These are phyloP conservation scores for Russula foetens DNA, from an alignment of 768 basidiomycete genomes.

Conservation along the genomic window DNA sequence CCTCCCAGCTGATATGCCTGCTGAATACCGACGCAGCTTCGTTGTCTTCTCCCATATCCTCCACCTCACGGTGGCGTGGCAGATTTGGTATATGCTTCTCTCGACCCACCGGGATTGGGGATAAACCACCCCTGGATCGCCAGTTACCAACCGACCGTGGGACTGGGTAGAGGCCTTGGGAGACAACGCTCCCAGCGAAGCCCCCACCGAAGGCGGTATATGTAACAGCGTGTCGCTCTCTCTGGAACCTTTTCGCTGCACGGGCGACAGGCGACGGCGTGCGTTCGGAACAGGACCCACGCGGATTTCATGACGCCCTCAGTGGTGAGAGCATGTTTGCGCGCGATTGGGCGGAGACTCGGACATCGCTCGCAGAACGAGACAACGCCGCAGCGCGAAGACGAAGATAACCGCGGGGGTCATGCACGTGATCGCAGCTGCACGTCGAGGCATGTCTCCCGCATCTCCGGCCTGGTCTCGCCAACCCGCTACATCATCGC, in stretches of 20 bases:
- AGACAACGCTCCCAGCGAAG: slow-evolving; percentile 39
- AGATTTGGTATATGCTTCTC: no score
- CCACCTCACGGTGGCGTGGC: slow-evolving; percentile 38
- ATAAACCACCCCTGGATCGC: slow-evolving; percentile 42
- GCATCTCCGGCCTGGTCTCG: no score
- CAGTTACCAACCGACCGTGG: no score
- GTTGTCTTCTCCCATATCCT: slow-evolving; percentile 48
- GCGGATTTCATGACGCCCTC: slow-evolving; percentile 57
- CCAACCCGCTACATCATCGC: no score
- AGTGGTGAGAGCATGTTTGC: slow-evolving; percentile 54
- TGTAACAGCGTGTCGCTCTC: slow-evolving; percentile 61
- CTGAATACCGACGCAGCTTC: slow-evolving; percentile 49
- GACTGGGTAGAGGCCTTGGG: no score
- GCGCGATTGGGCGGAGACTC: slow-evolving; percentile 75
- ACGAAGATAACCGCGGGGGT: slow-evolving; percentile 28
- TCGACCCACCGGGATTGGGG: slow-evolving; percentile 50
- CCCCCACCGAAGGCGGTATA: slow-evolving; percentile 37
- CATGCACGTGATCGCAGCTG: no score
- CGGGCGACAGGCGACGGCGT: slow-evolving; percentile 49
- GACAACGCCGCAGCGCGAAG: slow-evolving; percentile 26
- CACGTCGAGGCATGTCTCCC: no score
- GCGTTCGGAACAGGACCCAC: slow-evolving; percentile 27
- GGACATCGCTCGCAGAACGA: slow-evolving; percentile 36
- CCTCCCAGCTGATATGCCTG: slow-evolving; percentile 48
- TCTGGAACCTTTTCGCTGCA: slow-evolving; percentile 64